Evolutionary conservation across 257 asterid species (phyloP), one percentile per base, ranked within the genome.

Genomic region (Mentha longifolia): DNA sequence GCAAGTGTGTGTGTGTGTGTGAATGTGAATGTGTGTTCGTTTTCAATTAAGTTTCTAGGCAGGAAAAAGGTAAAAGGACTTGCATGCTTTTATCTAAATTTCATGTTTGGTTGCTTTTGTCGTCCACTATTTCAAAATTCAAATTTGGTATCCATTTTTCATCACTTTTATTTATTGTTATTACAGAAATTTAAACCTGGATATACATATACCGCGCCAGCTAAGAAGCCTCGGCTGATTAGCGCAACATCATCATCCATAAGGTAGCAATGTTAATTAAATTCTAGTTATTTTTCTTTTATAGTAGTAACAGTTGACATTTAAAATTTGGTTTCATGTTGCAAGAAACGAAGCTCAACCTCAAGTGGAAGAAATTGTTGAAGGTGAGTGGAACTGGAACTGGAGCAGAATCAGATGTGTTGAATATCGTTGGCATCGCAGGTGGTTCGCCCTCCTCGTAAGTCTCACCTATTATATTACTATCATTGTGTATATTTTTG

Each of bases 161-260:
- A 2, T 43, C 25, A 25, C 2, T 56, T 55, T 71, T 11, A 5
- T 45, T 70, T 22, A 22, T 33, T 33, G 37, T 3, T 3, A 1
- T 41, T 77, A 77, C 91, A 92, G 98, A 88, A 83, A 70, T 92
- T 86, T 83, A 90, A 88, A 79, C 86, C 92, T 8, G 98, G 89
- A 5, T 89, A 86, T 65, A 83, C 82, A 31, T 79, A 80, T 49
- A n/a, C n/a, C n/a, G n/a, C n/a, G n/a, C 81, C 83, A 56, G 85
- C 85, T 41, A 79, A 84, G 84, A 86, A 86, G 68, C 67, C 50
- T 12, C 68, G 68, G 58, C 47, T 67, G 30, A 61, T 70, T 65
- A 77, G 81, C 72, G 77, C 25, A 22, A 22, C 25, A 22, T 2
- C 25, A 22, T 22, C 25, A 22, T 22, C 81, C 19, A 80, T 78